Evolutionary conservation across 2,329 filamentous ascomycete genomes (phyloP).

Genomic region (Ophidiomyces ophidiicola): DNA sequence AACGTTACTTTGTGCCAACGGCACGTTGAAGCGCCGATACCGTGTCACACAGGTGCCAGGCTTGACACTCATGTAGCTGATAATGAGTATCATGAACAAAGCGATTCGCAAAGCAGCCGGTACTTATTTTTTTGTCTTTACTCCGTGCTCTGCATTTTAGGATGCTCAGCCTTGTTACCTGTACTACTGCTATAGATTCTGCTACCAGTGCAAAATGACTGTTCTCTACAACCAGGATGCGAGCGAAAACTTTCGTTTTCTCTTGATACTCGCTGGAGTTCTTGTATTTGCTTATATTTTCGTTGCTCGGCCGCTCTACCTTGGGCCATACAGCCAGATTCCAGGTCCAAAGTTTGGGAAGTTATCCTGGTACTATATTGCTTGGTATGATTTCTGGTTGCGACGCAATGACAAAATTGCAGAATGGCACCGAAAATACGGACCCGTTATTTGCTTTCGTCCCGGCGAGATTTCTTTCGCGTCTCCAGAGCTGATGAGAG

Average conservation of each 20-base stretch:
- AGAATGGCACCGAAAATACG: slow-evolving; percentile 5
- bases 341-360: slow-evolving; percentile 1
- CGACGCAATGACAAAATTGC: slow-evolving; percentile 7
- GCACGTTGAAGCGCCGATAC: too few species aligned
- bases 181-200: too few species aligned
- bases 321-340: slow-evolving; percentile 5
- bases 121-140: too few species aligned
- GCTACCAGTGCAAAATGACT: background rate
- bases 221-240: background rate
- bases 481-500: slow-evolving; percentile 1
- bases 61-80: too few species aligned
- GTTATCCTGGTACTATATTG: slow-evolving; percentile 6
- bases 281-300: background rate
- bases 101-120: too few species aligned
- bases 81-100: too few species aligned
- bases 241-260: background rate
- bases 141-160: too few species aligned
- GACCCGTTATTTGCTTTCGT: slow-evolving; percentile 3
- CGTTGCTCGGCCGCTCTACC: background rate
- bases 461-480: slow-evolving; percentile 4
- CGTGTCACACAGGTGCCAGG: too few species aligned
- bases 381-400: slow-evolving; percentile 8
- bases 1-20: too few species aligned
- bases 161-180: too few species aligned
- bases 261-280: background rate